Evolutionary conservation across 2,329 filamentous ascomycete genomes (phyloP).

Genomic region (Colletotrichum destructivum): DNA sequence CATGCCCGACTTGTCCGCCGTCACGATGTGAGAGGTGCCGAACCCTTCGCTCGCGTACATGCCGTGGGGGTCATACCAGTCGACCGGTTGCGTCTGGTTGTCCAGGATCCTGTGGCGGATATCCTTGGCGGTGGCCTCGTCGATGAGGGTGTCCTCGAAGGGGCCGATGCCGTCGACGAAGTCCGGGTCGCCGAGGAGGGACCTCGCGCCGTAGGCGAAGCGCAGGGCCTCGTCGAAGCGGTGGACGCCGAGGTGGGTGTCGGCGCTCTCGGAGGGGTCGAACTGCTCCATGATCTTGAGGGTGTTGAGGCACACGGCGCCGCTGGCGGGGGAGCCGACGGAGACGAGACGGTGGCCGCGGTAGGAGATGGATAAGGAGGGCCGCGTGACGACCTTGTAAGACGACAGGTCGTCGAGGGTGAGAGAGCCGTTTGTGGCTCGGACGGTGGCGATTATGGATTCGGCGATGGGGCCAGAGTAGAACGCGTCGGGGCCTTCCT

Average conservation of each 20-base stretch:
- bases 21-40: constrained; percentile 81
- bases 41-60: constrained; percentile 79
- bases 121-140: constrained; percentile 68
- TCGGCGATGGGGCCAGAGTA: constrained; percentile 83
- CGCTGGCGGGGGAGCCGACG: constrained; percentile 83
- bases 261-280: constrained; percentile 65
- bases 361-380: constrained; percentile 76
- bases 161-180: constrained; percentile 76
- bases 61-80: constrained; percentile 79
- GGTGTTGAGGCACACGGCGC: constrained; percentile 80
- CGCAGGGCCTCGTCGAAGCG: constrained; percentile 89
- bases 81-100: constrained; percentile 77
- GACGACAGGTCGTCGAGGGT: constrained; percentile 81
- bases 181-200: constrained; percentile 85
- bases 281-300: constrained; percentile 90
- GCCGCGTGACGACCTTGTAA: constrained; percentile 78
- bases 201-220: constrained; percentile 86
- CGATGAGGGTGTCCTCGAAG: constrained; percentile 80
- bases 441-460: constrained; percentile 79
- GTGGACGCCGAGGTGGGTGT: constrained; percentile 81
- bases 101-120: constrained; percentile 81
- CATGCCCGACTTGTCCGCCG: constrained; percentile 81
- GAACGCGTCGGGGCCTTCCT: constrained; percentile 80
- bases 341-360: constrained; percentile 79
- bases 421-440: constrained; percentile 84